Evolutionary conservation across 345 rosid genomes (phyloP).

Genomic region (Hibiscus syriacus): DNA sequence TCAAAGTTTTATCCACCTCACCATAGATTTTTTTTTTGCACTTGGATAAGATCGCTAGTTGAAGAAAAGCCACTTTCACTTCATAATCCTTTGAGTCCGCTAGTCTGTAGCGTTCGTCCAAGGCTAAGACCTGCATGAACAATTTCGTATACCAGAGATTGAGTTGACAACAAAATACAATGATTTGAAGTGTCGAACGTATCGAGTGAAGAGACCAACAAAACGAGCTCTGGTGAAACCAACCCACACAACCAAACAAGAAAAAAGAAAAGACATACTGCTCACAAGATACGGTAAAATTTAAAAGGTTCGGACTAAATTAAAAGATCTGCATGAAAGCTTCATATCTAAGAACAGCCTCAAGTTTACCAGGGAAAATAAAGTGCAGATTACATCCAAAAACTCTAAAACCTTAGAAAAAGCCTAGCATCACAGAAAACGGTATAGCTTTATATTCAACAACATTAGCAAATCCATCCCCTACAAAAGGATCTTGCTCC

Average conservation of each 20-base stretch:
- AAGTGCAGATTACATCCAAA: background rate
- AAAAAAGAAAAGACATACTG: background rate
- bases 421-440: background rate
- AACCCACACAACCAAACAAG: background rate
- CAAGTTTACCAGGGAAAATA: background rate
- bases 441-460: background rate
- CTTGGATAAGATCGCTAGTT: constrained; percentile 50
- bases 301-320: background rate
- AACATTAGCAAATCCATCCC: background rate
- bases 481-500: background rate
- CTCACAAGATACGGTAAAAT: background rate
- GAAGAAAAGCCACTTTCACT: constrained; percentile 76
- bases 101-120: constrained; percentile 69
- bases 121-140: constrained; percentile 50
- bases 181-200: background rate
- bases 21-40: constrained; percentile 56
- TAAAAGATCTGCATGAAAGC: too few relatives aligned
- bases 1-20: constrained; percentile 73
- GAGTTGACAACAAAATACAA: background rate
- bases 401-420: background rate
- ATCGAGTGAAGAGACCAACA: background rate
- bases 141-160: background rate
- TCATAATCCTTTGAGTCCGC: constrained; percentile 82
- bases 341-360: too few relatives aligned
- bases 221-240: background rate